Conservation (phyloP, 805 yeast species). For the Ogataea glucozyma region DNA sequence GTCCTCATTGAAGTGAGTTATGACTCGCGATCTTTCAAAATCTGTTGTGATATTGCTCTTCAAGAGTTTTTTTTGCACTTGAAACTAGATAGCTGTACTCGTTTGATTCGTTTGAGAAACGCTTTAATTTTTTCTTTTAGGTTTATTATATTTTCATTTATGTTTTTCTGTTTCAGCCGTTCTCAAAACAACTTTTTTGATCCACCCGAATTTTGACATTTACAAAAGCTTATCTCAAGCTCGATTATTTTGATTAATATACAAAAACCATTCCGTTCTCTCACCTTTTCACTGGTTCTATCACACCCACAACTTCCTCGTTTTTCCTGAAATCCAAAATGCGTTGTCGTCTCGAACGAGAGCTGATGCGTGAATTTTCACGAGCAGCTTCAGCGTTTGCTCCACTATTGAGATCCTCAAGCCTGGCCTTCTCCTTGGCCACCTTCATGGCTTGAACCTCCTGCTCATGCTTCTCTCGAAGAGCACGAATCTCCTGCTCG, state of each 20-base stretch:
- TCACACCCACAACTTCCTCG: constrained; percentile 67
- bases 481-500: constrained; percentile 54
- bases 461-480: constrained; percentile 60
- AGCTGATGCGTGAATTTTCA: constrained; percentile 28
- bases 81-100: too few species aligned
- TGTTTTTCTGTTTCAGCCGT: too few species aligned
- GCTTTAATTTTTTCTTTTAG: too few species aligned
- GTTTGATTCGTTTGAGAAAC: background rate
- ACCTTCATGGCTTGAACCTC: constrained; percentile 63
- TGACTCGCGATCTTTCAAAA: background rate
- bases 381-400: constrained; percentile 11
- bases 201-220: too few species aligned
- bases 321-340: constrained; percentile 60
- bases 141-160: too few species aligned
- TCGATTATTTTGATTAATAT: too few species aligned
- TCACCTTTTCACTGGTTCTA: constrained; percentile 20
- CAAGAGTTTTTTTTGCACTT: background rate
- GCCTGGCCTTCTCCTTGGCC: constrained; percentile 68
- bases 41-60: too few species aligned
- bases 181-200: too few species aligned
- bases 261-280: too few species aligned
- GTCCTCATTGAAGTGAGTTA: background rate
- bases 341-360: constrained; percentile 45
- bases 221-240: too few species aligned
- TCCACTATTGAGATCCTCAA: constrained; percentile 60